Percentiles rank a stretch among this genome's conserved stretches.
Evolutionary conservation across 768 basidiomycete species (phyloP).

Genomic region (Xerocomellus intermedius): DNA sequence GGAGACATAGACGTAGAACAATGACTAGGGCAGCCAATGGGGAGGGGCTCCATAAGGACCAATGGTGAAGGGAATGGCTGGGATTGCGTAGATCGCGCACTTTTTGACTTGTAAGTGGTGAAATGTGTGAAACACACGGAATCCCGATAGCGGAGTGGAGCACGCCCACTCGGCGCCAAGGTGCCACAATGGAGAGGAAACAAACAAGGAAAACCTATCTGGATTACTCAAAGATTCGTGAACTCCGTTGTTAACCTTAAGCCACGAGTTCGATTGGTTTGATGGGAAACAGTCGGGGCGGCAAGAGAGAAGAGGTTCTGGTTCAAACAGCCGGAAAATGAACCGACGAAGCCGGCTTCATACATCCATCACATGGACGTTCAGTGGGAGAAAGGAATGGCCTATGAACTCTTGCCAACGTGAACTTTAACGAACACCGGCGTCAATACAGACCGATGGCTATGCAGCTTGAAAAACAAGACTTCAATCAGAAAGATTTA

Average conservation of each 20-base stretch:
- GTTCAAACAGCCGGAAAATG: neutral
- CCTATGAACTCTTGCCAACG: neutral
- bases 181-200: slow-evolving; percentile 3
- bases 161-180: neutral
- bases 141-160: neutral
- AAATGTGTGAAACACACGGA: neutral
- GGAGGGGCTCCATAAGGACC: neutral
- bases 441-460: neutral
- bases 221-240: neutral
- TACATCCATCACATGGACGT: neutral
- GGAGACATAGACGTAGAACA: neutral
- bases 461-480: neutral
- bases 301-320: neutral
- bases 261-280: neutral
- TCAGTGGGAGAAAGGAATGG: neutral
- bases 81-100: neutral
- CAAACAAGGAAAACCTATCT: neutral
- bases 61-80: neutral
- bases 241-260: neutral
- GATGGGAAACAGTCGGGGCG: neutral
- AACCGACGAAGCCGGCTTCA: neutral
- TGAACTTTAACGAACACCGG: neutral
- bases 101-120: neutral
- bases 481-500: neutral
- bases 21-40: neutral